Evolutionary conservation across 192 early-diverging fungal genomes (phyloP).

Genomic region (Coemansia sp.): DNA sequence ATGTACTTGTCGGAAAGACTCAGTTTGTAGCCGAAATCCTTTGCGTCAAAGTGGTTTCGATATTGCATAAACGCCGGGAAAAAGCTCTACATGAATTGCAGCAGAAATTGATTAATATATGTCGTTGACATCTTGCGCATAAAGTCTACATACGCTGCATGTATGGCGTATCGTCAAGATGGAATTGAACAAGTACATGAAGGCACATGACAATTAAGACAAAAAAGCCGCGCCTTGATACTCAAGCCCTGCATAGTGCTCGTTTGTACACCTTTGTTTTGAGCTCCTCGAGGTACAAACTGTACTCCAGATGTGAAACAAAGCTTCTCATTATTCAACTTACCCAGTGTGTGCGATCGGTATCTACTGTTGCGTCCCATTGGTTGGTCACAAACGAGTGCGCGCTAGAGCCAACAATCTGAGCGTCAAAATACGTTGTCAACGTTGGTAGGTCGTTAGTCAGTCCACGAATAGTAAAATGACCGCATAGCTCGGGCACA

Average conservation of each 20-base stretch:
- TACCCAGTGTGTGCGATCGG: slow-evolving; percentile 71
- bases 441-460: slow-evolving; percentile 67
- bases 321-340: slow-evolving; percentile 1
- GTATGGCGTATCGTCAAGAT: too few species aligned
- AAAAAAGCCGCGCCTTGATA: too few species aligned
- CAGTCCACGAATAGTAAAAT: slow-evolving; percentile 71
- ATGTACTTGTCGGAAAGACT: slow-evolving; percentile 57
- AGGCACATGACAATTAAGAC: too few species aligned
- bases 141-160: too few species aligned
- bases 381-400: slow-evolving; percentile 69
- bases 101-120: slow-evolving; percentile 2
- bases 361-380: slow-evolving; percentile 70
- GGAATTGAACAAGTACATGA: too few species aligned
- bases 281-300: too few species aligned
- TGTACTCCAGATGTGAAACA: not conserved
- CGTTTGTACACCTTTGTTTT: too few species aligned
- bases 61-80: slow-evolving; percentile 47
- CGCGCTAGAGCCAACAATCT: slow-evolving; percentile 62
- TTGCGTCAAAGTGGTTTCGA: slow-evolving; percentile 36
- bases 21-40: slow-evolving; percentile 48
- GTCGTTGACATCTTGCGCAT: too few species aligned
- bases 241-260: too few species aligned
- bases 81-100: slow-evolving; percentile 28
- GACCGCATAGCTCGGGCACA: slow-evolving; percentile 66
- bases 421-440: slow-evolving; percentile 75